These are phyloP conservation scores for Neurospora hispaniola DNA, from an alignment of 495 filamentous ascomycete species.

Conservation along the genomic window DNA sequence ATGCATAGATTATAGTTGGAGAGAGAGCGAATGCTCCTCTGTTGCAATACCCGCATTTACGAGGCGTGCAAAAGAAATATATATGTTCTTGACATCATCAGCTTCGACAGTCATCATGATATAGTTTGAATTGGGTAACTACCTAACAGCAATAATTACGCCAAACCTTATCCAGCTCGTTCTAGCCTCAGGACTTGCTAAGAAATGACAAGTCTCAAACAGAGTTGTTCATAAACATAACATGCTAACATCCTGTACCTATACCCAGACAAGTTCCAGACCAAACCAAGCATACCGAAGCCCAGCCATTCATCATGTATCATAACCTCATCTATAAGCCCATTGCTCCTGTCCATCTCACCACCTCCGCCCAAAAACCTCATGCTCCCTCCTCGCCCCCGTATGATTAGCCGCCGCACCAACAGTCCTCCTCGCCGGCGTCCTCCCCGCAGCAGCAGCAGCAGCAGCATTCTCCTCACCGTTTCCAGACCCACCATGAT, in stretches of 20 bases:
- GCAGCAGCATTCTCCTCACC: conserved; percentile 1
- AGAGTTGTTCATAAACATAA: not conserved
- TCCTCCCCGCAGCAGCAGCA: not conserved
- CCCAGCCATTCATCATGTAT: not conserved
- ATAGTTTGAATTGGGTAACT: not conserved
- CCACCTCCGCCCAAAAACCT: conserved; percentile 32
- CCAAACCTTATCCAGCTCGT: not conserved
- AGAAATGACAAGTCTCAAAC: not conserved
- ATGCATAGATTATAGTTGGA: not conserved
- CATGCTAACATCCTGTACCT: not conserved
- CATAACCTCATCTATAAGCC: not conserved
- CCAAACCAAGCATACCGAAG: not conserved
- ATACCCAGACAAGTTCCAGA: not conserved
- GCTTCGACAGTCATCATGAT: not conserved
- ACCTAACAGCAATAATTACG: not conserved
- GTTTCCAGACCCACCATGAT: not conserved
- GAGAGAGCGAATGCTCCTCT: not conserved
- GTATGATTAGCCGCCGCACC: not conserved
- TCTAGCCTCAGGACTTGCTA: not conserved
- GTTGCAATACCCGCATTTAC: not conserved
- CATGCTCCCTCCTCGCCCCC: conserved; percentile 18
- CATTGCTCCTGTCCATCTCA: conserved; percentile 5
- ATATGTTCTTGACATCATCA: not conserved
- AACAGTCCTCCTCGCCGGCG: not conserved
- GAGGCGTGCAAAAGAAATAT: not conserved